Evolutionary conservation across 129 eudicot genomes (phyloP).

Genomic region (Daucus carota): DNA sequence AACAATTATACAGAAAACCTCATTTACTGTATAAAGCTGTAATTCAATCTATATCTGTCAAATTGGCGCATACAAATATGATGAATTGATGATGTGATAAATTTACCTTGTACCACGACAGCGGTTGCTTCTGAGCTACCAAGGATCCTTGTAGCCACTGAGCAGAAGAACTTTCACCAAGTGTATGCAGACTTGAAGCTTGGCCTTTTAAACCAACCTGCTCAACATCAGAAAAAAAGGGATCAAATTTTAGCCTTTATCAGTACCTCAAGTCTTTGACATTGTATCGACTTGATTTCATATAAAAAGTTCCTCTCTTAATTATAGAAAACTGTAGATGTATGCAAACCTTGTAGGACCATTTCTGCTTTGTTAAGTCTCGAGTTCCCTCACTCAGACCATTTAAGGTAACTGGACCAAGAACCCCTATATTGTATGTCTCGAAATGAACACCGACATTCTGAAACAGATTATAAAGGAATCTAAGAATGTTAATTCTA

Average conservation of each 20-base stretch:
- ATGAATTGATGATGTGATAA: background rate
- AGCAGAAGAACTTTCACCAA: conserved; percentile 34
- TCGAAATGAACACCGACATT: conserved; percentile 83
- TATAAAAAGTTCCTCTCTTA: too few species aligned
- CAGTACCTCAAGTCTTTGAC: background rate
- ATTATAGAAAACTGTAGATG: too few species aligned
- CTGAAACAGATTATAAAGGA: conserved; percentile 29
- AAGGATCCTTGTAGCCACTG: conserved; percentile 53
- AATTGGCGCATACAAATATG: background rate
- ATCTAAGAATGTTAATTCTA: background rate
- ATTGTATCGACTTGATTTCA: too few species aligned
- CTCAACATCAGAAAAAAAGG: background rate
- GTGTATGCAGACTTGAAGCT: conserved; percentile 33
- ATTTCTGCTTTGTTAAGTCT: conserved; percentile 69
- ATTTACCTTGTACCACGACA: conserved; percentile 69
- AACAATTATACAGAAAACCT: background rate
- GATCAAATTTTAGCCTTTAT: background rate
- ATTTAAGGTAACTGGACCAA: conserved; percentile 71
- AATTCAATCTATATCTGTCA: background rate
- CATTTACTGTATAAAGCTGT: background rate
- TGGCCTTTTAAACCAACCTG: conserved; percentile 71
- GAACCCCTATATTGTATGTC: conserved; percentile 66
- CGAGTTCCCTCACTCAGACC: conserved; percentile 67
- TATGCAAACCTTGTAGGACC: conserved; percentile 73
- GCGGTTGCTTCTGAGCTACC: conserved; percentile 53